Conservation (phyloP, 2,329 filamentous ascomycete genomes). For the Claviceps monticola region DNA sequence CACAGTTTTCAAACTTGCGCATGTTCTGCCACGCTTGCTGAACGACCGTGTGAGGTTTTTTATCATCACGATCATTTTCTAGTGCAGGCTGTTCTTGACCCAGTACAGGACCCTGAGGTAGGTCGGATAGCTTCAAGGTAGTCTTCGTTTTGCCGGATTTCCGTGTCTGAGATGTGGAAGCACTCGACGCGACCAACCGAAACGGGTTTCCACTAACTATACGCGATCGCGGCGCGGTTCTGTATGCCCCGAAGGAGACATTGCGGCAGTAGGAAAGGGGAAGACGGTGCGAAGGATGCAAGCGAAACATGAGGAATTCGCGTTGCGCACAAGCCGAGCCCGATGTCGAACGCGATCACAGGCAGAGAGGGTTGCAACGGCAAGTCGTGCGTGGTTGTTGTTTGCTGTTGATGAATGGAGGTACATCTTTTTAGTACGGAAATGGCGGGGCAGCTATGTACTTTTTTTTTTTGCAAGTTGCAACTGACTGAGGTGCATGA, state of each 20-base stretch:
- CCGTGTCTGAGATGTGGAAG: conserved; percentile 5
- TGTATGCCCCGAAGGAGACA: not conserved
- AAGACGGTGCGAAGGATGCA: conserved; percentile 1
- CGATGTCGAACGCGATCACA: too few species aligned
- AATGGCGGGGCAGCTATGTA: too few species aligned
- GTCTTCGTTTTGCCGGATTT: conserved; percentile 15
- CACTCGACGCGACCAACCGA: not conserved
- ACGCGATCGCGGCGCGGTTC: not conserved
- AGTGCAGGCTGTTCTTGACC: conserved; percentile 13
- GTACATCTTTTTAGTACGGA: too few species aligned
- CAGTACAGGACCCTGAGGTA: conserved; percentile 38
- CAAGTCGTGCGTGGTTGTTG: too few species aligned
- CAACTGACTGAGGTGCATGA: too few species aligned
- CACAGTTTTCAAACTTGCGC: conserved; percentile 78
- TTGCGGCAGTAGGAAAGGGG: conserved; percentile 2
- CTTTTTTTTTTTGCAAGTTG: too few species aligned
- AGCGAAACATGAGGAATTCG: conserved; percentile 8
- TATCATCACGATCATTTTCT: conserved; percentile 30
- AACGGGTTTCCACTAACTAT: not conserved
- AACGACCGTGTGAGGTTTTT: conserved; percentile 61
- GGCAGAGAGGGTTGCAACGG: too few species aligned
- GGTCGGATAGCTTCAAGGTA: conserved; percentile 38
- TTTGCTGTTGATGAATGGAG: too few species aligned
- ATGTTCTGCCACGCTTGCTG: conserved; percentile 82
- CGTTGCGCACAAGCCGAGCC: too few species aligned